Evolutionary conservation across 345 rosid species (phyloP).

Genomic region (Pistacia vera): DNA sequence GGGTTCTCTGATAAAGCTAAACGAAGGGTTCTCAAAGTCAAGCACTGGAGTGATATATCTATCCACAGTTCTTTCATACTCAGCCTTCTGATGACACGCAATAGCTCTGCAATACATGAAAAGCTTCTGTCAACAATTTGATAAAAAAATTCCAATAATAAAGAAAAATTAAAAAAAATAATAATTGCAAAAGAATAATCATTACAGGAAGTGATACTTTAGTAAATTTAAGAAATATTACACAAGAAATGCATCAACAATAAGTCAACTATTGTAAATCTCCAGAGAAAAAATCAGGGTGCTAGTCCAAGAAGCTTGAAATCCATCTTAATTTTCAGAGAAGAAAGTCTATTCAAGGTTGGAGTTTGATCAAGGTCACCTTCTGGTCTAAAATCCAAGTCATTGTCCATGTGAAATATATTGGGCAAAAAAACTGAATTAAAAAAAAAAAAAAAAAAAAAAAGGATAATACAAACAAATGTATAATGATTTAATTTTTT

Average conservation of each 20-base stretch:
- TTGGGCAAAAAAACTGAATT: neutral
- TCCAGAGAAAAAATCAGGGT: neutral
- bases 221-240: conserved; percentile 8
- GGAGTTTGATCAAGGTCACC: neutral
- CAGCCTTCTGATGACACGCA: conserved; percentile 74
- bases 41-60: conserved; percentile 55
- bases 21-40: conserved; percentile 56
- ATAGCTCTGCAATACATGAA: conserved; percentile 52
- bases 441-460: neutral
- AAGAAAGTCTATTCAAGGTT: neutral
- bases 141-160: neutral
- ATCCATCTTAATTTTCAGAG: neutral
- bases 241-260: neutral
- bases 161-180: neutral
- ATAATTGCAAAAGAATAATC: conserved; percentile 8
- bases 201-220: neutral
- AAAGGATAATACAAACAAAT: neutral
- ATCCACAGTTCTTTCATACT: conserved; percentile 61
- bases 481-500: conserved; percentile 1
- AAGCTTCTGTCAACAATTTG: neutral
- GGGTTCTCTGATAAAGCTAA: conserved; percentile 58
- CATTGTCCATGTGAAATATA: neutral
- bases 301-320: neutral
- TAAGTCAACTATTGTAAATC: neutral
- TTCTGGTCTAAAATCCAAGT: neutral